These are phyloP conservation scores for Claviceps pusilla DNA, from an alignment of 2,329 filamentous ascomycete species.

Conservation along the genomic window DNA sequence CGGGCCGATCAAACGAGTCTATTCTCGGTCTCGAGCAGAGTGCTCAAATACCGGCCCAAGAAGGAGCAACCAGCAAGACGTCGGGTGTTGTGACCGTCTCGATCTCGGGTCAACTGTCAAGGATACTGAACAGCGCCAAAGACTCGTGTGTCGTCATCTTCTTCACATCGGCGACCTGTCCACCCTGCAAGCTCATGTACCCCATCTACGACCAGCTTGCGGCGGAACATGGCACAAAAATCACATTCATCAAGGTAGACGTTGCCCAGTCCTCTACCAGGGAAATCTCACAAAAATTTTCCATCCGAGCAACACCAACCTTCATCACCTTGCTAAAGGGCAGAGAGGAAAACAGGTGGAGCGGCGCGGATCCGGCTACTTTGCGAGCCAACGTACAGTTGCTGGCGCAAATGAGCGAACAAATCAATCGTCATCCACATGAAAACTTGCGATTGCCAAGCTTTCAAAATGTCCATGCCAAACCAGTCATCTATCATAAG, in stretches of 20 bases:
- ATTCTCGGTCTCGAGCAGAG: slow-evolving; percentile 36
- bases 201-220: slow-evolving; percentile 71
- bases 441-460: slow-evolving; percentile 53
- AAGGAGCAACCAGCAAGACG: slow-evolving; percentile 1
- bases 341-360: slow-evolving; percentile 64
- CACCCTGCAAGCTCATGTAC: slow-evolving; percentile 71
- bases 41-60: slow-evolving; percentile 10
- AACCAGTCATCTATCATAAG: slow-evolving; percentile 61
- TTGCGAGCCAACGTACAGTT: slow-evolving; percentile 59
- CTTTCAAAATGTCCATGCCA: slow-evolving; percentile 46
- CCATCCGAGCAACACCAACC: slow-evolving; percentile 66
- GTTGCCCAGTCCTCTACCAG: slow-evolving; percentile 49
- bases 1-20: slow-evolving; percentile 34
- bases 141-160: slow-evolving; percentile 68
- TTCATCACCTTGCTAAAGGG: slow-evolving; percentile 76
- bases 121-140: slow-evolving; percentile 38
- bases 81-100: slow-evolving; percentile 43
- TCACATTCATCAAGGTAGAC: slow-evolving; percentile 70
- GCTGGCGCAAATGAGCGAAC: slow-evolving; percentile 59
- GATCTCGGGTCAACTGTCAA: slow-evolving; percentile 21
- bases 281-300: slow-evolving; percentile 49
- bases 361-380: slow-evolving; percentile 53
- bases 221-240: slow-evolving; percentile 51
- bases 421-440: slow-evolving; percentile 54
- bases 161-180: slow-evolving; percentile 80